Evolutionary conservation across 768 basidiomycete genomes (phyloP), one percentile per base, ranked within the genome.

Genomic region (Russula virescens): DNA sequence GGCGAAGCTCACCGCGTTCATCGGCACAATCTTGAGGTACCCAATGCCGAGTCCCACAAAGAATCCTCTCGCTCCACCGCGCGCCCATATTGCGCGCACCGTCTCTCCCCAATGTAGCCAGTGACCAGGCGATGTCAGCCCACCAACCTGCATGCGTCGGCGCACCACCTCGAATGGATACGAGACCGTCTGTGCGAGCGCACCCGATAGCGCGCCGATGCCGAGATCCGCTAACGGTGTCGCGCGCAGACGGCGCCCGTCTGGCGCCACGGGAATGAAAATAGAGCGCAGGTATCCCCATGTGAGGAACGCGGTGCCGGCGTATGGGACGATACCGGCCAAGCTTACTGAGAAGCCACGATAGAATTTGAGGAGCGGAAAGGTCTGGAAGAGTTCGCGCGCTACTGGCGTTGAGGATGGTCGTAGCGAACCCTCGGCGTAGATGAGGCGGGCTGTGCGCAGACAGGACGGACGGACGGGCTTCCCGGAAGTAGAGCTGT

Each of bases 111-210:
- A 92, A 2, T 84, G 80, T 26, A 95, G 71, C 83, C 89, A 92
- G 42, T 84, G 78, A 68, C 87, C 87, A 0, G 91, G 90, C 45
- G 79, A 79, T 21, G 86, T 86, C 45, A 91, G 79, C 2, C 95
- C 94, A 3, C 94, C 94, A 3, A 98, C 93, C 74, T 98, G 95
- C 93, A 97, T 96, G 58, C 92, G 81, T 66, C 96, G 77, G 54
- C 96, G 83, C 23, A 95, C 80, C 57, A 98, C 88, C 71, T 98
- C 96, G 71, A 98, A 93, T 5, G 96, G 96, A 73, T 98, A 98
- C 38, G 91, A 91, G 18, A 83, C 85, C 2, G 94, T 96, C 75
- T 98, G 95, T 7, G 88, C 86, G 63, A 91, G 74, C 25, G 85
- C 83, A 28, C 96, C 96, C 0, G 95, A 87, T 10, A 93, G 72